A percentile compares a stretch with the other conserved stretches of the same genome.
Conservation (phyloP, 176 grass and related monocot species). For the Lolium perenne region DNA sequence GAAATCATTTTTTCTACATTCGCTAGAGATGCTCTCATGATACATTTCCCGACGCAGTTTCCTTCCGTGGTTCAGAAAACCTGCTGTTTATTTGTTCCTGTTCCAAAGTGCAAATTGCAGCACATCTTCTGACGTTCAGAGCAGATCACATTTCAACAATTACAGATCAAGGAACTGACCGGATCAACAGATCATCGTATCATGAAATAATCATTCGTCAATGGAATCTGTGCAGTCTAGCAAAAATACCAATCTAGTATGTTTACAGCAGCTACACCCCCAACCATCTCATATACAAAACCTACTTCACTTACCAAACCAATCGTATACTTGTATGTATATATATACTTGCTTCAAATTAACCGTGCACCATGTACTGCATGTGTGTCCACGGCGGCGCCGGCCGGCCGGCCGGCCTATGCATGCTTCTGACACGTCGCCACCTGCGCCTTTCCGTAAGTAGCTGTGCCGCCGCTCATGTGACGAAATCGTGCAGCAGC, state of each 20-base stretch:
- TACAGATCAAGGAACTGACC: background rate
- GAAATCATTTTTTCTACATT: too few relatives aligned
- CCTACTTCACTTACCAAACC: conserved; percentile 46
- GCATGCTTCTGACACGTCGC: conserved; percentile 49
- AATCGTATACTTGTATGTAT: conserved; percentile 22
- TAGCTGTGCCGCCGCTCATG: conserved; percentile 32
- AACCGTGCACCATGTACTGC: conserved; percentile 37
- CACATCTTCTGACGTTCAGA: background rate
- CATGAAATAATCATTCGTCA: conserved; percentile 12
- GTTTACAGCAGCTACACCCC: conserved; percentile 61
- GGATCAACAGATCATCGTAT: background rate
- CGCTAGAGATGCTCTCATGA: background rate
- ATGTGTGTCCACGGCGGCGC: conserved; percentile 34
- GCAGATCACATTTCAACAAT: background rate
- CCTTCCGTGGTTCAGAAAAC: background rate
- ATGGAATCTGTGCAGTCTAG: conserved; percentile 59
- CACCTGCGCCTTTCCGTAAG: conserved; percentile 41
- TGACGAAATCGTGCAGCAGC: conserved; percentile 92
- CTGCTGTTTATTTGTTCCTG: background rate
- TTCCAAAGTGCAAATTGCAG: background rate
- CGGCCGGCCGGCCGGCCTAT: conserved; percentile 45
- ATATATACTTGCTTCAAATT: conserved; percentile 53
- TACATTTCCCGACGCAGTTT: background rate
- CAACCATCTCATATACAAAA: conserved; percentile 44
- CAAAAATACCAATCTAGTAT: conserved; percentile 75